A percentile compares a stretch with the other conserved stretches of the same genome.
Evolutionary conservation across 2,329 filamentous ascomycete genomes (phyloP).

Genomic region (Nemania abortiva): DNA sequence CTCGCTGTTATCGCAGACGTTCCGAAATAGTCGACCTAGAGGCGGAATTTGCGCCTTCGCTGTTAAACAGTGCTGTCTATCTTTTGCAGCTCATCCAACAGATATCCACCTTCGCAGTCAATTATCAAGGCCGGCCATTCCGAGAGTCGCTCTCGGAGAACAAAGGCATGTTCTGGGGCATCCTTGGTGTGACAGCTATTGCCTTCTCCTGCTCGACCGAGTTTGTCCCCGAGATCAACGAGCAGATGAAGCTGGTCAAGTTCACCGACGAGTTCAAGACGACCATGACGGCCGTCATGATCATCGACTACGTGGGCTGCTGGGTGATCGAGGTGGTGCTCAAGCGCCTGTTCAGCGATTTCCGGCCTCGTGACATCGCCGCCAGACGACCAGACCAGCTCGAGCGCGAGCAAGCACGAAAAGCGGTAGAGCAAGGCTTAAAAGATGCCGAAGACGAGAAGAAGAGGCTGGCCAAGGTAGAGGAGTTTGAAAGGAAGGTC

Average conservation of each 20-base stretch:
- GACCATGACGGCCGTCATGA: slow-evolving; percentile 86
- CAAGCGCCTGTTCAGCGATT: slow-evolving; percentile 90
- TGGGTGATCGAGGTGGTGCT: slow-evolving; percentile 88
- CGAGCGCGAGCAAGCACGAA: slow-evolving; percentile 77
- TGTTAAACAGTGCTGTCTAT: slow-evolving; percentile 97
- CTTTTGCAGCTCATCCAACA: slow-evolving; percentile 98
- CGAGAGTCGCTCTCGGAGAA: slow-evolving; percentile 96
- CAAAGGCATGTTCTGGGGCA: slow-evolving; percentile 97
- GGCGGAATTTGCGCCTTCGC: slow-evolving; percentile 90
- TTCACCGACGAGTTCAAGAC: slow-evolving; percentile 91
- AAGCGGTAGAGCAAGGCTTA: slow-evolving; percentile 66
- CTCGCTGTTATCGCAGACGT: slow-evolving; percentile 54
- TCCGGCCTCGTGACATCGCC: slow-evolving; percentile 93
- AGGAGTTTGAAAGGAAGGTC: slow-evolving; percentile 70
- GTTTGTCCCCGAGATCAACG: slow-evolving; percentile 94
- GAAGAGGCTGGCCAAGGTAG: slow-evolving; percentile 66
- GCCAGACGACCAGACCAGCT: slow-evolving; percentile 87
- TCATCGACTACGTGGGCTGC: slow-evolving; percentile 87
- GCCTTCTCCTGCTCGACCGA: slow-evolving; percentile 96
- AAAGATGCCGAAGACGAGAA: slow-evolving; percentile 65
- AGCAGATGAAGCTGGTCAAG: slow-evolving; percentile 90
- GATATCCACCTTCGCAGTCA: slow-evolving; percentile 98
- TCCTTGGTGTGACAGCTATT: slow-evolving; percentile 87
- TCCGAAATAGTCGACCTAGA: slow-evolving; percentile 83
- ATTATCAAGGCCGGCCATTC: slow-evolving; percentile 98